Percentiles rank a stretch among this genome's conserved stretches.
phyloP scores from a whole-genome alignment of 164 flowering plant species.

The Vitis riparia region DNA sequence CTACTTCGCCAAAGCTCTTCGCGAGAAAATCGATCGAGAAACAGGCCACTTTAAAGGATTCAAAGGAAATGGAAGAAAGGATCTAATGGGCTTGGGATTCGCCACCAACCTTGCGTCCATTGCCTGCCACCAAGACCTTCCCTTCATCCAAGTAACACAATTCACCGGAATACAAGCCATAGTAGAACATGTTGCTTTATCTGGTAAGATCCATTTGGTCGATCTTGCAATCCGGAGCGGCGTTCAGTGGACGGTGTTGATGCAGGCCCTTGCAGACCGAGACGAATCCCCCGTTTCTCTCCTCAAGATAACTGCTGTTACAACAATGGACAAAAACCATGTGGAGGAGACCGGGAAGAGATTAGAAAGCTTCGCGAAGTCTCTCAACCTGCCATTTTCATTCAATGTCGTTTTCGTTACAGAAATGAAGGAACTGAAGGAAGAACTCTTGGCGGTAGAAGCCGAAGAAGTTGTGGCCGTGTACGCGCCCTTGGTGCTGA shows the following conservation, averaged over 20 bases:
- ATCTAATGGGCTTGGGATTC: conserved; percentile 7
- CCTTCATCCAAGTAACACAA: conserved; percentile 27
- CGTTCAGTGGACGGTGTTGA: conserved; percentile 38
- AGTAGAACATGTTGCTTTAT: conserved; percentile 15
- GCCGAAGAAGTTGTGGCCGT: conserved; percentile 28
- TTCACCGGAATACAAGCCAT: conserved; percentile 31
- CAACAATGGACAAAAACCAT: background rate
- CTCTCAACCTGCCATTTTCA: conserved; percentile 28
- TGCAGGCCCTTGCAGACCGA: conserved; percentile 32
- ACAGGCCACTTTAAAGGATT: conserved; percentile 10
- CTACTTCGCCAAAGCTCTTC: conserved; percentile 36
- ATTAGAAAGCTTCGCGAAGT: conserved; percentile 24
- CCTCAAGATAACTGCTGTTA: conserved; percentile 35
- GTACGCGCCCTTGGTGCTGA: conserved; percentile 13
- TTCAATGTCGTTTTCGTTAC: conserved; percentile 20
- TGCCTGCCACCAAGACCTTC: conserved; percentile 15
- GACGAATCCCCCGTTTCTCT: conserved; percentile 4
- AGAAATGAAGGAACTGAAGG: conserved; percentile 21
- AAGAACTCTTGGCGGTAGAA: conserved; percentile 8
- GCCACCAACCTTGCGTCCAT: conserved; percentile 3
- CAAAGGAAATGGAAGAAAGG: background rate
- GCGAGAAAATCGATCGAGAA: conserved; percentile 28
- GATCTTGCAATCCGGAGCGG: conserved; percentile 45
- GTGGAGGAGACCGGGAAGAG: conserved; percentile 29
- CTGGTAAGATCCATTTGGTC: conserved; percentile 30